Conservation (phyloP, 345 rosid genomes). For the Rubroshorea leprosula region DNA sequence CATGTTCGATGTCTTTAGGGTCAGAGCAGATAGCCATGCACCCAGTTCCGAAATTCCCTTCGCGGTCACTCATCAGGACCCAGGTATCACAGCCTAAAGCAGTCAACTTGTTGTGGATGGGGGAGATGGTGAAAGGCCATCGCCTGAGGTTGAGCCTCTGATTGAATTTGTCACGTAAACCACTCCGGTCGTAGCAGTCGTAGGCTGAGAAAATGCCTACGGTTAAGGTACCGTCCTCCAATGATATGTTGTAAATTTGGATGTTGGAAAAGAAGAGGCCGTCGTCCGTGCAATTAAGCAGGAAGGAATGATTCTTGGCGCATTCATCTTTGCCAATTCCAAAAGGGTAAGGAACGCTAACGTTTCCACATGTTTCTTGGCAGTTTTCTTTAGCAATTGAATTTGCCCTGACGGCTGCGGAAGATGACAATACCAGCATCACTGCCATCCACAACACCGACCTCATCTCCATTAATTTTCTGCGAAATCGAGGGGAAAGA, state of each 20-base stretch:
- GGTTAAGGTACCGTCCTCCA: not conserved
- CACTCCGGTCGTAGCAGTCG: not conserved
- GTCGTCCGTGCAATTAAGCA: constrained; percentile 1
- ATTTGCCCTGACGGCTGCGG: too few relatives aligned
- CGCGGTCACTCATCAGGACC: not conserved
- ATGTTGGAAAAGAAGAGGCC: not conserved
- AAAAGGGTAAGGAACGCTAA: constrained; percentile 28
- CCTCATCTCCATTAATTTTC: too few relatives aligned
- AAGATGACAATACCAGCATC: too few relatives aligned
- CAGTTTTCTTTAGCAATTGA: constrained; percentile 2
- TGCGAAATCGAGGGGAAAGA: too few relatives aligned
- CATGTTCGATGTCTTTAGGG: not conserved
- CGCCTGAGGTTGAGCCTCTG: not conserved
- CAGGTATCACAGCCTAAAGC: not conserved
- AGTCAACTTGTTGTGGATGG: not conserved
- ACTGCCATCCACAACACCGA: too few relatives aligned
- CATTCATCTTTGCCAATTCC: constrained; percentile 10
- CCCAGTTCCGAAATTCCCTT: not conserved
- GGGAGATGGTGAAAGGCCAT: not conserved
- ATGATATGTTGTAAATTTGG: not conserved
- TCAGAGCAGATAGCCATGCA: constrained; percentile 14
- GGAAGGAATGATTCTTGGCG: not conserved
- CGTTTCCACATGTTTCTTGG: constrained; percentile 15
- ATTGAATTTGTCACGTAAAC: not conserved
- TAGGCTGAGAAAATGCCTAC: not conserved